Conservation (phyloP, 2,329 filamentous ascomycete species). For the Ceratocystis lukuohia region DNA sequence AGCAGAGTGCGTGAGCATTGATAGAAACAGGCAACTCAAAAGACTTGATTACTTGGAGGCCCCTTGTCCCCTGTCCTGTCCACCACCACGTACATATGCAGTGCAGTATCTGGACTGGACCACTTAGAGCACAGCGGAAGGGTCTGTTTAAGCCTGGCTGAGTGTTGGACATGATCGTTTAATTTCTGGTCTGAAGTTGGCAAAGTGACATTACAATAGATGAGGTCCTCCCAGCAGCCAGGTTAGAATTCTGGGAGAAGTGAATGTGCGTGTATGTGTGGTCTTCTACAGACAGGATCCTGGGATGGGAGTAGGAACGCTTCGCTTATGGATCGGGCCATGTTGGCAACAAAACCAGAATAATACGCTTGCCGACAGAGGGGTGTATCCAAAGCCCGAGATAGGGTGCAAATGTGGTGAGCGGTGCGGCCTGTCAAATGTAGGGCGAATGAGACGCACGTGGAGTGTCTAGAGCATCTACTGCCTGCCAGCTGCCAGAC, state of each 20-base stretch:
- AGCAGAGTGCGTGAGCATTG: neutral
- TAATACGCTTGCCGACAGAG: neutral
- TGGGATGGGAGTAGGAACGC: too few species aligned
- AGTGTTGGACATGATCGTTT: neutral
- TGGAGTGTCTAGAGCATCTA: too few species aligned
- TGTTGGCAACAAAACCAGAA: neutral
- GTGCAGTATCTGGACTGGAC: neutral
- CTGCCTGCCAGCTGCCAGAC: too few species aligned
- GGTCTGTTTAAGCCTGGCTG: neutral
- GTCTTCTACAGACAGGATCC: too few species aligned
- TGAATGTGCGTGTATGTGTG: too few species aligned
- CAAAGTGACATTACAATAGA: neutral
- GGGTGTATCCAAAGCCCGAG: neutral
- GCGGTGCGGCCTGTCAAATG: neutral
- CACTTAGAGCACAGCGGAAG: neutral
- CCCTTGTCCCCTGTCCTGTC: constrained; percentile 5
- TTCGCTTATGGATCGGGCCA: neutral
- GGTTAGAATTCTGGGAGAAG: too few species aligned
- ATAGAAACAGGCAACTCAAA: neutral
- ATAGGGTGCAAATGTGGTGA: neutral
- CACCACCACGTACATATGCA: neutral
- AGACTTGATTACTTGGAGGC: neutral
- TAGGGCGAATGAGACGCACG: neutral
- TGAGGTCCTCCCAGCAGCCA: neutral
- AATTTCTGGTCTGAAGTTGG: neutral